A percentile compares a stretch with the other conserved stretches of the same genome.
Evolutionary conservation across 306 rosid species (phyloP).

Genomic region (Begonia loranthoides): DNA sequence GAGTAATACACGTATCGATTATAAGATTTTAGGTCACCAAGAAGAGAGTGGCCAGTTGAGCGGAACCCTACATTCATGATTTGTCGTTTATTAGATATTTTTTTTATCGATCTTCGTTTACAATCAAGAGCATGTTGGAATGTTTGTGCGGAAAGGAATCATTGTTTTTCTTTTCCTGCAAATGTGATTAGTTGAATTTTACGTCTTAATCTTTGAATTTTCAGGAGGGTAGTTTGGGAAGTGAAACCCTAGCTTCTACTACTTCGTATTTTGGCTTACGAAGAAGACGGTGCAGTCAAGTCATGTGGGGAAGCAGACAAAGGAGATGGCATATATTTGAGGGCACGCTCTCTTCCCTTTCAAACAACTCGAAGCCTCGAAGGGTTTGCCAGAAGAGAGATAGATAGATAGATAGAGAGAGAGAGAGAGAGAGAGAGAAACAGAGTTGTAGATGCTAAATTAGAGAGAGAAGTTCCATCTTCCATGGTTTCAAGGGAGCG

Average conservation of each 20-base stretch:
- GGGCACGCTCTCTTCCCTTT: conserved; percentile 38
- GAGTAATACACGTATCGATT: no score
- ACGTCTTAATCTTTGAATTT: no score
- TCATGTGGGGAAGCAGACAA: conserved; percentile 61
- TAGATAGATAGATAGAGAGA: conserved; percentile 11
- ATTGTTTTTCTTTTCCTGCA: no score
- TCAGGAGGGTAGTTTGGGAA: conserved; percentile 45
- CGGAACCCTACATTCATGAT: no score
- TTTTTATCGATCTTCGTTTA: no score
- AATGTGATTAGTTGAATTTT: no score
- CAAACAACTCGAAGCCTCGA: conserved; percentile 29
- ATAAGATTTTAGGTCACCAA: no score
- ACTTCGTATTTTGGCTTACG: conserved; percentile 15
- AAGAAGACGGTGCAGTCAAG: conserved; percentile 30
- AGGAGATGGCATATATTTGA: conserved; percentile 59
- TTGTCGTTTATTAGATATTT: no score
- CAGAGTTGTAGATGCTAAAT: not conserved
- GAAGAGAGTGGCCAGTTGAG: no score
- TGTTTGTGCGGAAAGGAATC: no score
- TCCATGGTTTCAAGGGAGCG: conserved; percentile 82
- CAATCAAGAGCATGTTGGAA: no score
- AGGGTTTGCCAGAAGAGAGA: conserved; percentile 10
- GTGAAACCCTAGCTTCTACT: conserved; percentile 9
- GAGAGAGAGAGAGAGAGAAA: conserved; percentile 2
- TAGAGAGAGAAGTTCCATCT: not conserved